phyloP scores from a whole-genome alignment of 352 stramenopile species.

The Peronospora farinosa region DNA sequence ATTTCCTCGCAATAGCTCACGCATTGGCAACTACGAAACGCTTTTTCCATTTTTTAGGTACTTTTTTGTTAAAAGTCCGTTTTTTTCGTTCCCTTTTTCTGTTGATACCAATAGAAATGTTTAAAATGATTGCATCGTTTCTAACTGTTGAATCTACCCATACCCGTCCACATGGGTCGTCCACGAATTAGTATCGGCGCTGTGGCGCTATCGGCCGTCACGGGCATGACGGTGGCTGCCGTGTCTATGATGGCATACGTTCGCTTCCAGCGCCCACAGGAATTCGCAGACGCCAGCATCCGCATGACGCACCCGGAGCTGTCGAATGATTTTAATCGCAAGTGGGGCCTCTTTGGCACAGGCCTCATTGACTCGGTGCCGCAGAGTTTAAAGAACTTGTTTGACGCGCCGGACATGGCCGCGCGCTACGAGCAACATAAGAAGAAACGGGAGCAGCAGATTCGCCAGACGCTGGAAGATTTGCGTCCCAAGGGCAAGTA shows the following conservation, averaged over 20 bases:
- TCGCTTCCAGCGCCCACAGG: constrained; percentile 74
- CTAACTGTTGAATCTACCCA: neutral
- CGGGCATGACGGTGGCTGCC: constrained; percentile 74
- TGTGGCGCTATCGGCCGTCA: constrained; percentile 63
- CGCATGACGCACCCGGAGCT: constrained; percentile 74
- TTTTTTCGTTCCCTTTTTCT: neutral
- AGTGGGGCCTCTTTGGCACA: constrained; percentile 82
- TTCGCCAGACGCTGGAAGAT: constrained; percentile 67
- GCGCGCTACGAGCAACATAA: constrained; percentile 70
- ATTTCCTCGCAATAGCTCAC: constrained; percentile 78
- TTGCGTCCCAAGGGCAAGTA: constrained; percentile 66
- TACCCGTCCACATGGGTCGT: constrained; percentile 20
- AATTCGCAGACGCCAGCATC: constrained; percentile 77
- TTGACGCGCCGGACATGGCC: constrained; percentile 55
- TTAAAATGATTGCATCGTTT: constrained; percentile 8
- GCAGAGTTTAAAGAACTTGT: constrained; percentile 52
- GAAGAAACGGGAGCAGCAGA: constrained; percentile 60
- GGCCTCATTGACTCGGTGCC: constrained; percentile 72
- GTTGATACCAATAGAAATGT: neutral
- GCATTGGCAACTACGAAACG: constrained; percentile 51
- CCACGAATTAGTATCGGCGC: constrained; percentile 46
- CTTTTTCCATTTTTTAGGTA: constrained; percentile 14
- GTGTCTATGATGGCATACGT: constrained; percentile 80
- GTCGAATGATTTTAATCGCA: constrained; percentile 59
- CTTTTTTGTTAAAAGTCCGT: neutral